A percentile compares a stretch with the other conserved stretches of the same genome.
phyloP scores from a whole-genome alignment of 1,284 basidiomycete genomes.

The Rhodofomes roseus region DNA sequence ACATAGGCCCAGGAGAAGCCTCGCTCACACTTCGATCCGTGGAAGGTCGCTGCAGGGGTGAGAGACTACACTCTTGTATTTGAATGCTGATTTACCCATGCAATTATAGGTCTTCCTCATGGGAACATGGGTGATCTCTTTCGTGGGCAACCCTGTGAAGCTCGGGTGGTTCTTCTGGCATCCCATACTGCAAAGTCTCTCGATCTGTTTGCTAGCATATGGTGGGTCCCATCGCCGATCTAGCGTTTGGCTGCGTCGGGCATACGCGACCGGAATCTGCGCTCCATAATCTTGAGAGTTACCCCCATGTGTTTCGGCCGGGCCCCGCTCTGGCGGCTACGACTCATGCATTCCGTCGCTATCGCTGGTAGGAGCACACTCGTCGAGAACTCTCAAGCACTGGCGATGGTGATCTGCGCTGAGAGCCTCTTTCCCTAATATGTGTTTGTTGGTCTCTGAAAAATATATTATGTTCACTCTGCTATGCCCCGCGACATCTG shows the following conservation, averaged over 20 bases:
- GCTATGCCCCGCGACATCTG: too few species aligned
- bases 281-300: too few species aligned
- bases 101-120: slow-evolving; percentile 39
- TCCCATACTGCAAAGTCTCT: slow-evolving; percentile 55
- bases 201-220: slow-evolving; percentile 53
- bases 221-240: slow-evolving; percentile 34
- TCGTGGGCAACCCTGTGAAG: slow-evolving; percentile 44
- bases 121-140: slow-evolving; percentile 51
- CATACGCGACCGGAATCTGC: too few species aligned
- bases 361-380: too few species aligned
- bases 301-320: too few species aligned
- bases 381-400: too few species aligned
- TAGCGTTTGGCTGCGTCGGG: background rate
- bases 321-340: too few species aligned
- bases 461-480: too few species aligned
- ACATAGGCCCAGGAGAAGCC: background rate
- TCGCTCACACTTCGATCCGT: background rate
- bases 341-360: too few species aligned
- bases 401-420: too few species aligned
- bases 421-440: too few species aligned
- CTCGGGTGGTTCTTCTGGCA: slow-evolving; percentile 65
- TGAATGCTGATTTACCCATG: background rate
- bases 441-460: too few species aligned
- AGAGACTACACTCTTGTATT: background rate
- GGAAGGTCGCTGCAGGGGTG: slow-evolving; percentile 19